These are phyloP conservation scores for Plectranthus barbatus DNA, from an alignment of 257 asterid genomes.

Conservation along the genomic window DNA sequence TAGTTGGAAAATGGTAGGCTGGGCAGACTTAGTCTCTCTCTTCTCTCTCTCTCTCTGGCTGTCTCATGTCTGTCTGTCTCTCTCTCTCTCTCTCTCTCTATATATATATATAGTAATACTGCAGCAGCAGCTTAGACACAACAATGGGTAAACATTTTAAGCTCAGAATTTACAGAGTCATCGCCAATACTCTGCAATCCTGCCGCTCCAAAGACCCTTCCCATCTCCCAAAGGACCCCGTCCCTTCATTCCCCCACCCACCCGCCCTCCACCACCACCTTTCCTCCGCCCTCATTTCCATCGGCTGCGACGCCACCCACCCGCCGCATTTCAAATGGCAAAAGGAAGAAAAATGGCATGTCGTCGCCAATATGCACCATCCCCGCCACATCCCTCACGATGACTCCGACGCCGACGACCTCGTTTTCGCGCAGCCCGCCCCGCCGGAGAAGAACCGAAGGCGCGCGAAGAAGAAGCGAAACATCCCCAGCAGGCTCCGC, in stretches of 20 bases:
- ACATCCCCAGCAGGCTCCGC: slow-evolving; percentile 20
- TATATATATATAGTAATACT: background rate
- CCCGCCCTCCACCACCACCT: slow-evolving; percentile 5
- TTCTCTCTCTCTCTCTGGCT: background rate
- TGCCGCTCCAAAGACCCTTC: slow-evolving; percentile 69
- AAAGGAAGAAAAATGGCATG: slow-evolving; percentile 64
- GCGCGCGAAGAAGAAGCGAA: slow-evolving; percentile 28
- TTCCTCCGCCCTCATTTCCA: slow-evolving; percentile 16
- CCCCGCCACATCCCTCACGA: slow-evolving; percentile 28
- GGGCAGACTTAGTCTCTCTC: background rate
- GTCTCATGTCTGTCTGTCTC: background rate
- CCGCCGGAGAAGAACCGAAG: slow-evolving; percentile 15
- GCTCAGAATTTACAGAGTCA: slow-evolving; percentile 41
- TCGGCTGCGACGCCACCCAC: too few relatives aligned
- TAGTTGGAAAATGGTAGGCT: background rate
- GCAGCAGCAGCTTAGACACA: background rate
- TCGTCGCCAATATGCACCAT: slow-evolving; percentile 23
- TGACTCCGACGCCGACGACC: slow-evolving; percentile 10
- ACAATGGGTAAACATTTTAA: slow-evolving; percentile 51
- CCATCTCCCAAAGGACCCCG: slow-evolving; percentile 43
- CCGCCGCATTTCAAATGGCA: slow-evolving; percentile 39
- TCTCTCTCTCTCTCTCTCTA: background rate
- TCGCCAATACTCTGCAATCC: slow-evolving; percentile 50
- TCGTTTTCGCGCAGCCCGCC: slow-evolving; percentile 6
- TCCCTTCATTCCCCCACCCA: slow-evolving; percentile 34